These are phyloP conservation scores for Sarocladium kiliense DNA, from an alignment of 2,329 filamentous ascomycete species.

Conservation along the genomic window DNA sequence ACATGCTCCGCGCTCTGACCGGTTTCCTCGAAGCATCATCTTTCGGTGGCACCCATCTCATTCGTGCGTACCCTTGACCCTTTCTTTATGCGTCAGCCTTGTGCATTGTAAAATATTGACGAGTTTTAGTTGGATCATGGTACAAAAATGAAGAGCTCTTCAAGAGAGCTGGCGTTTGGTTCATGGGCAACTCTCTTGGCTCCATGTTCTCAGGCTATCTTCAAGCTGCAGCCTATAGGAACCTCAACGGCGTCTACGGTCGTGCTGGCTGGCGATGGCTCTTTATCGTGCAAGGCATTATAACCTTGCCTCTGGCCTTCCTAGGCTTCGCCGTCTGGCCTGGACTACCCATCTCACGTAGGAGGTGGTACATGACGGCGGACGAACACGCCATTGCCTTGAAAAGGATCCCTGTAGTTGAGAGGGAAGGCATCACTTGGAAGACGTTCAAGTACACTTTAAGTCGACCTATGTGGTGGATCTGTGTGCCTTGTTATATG, in stretches of 20 bases:
- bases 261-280: slow-evolving; percentile 42
- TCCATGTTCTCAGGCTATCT: slow-evolving; percentile 23
- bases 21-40: slow-evolving; percentile 21
- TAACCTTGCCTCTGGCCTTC: slow-evolving; percentile 24
- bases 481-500: slow-evolving; percentile 19
- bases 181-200: slow-evolving; percentile 25
- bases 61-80: slow-evolving; percentile 16
- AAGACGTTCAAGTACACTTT: slow-evolving; percentile 20
- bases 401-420: slow-evolving; percentile 16
- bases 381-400: slow-evolving; percentile 17
- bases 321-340: slow-evolving; percentile 23
- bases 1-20: slow-evolving; percentile 18
- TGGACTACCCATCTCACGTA: slow-evolving; percentile 18
- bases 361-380: slow-evolving; percentile 19
- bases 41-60: slow-evolving; percentile 22
- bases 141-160: slow-evolving; percentile 30
- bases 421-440: slow-evolving; percentile 19
- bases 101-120: neutral
- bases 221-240: slow-evolving; percentile 32
- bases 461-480: slow-evolving; percentile 20
- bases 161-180: slow-evolving; percentile 46
- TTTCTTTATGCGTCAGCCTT: neutral
- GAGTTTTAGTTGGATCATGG: slow-evolving; percentile 19
- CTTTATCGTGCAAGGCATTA: slow-evolving; percentile 28
- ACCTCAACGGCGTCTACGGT: slow-evolving; percentile 30